Base-by-base conservation (phyloP, 768 basidiomycete genomes). In the Leccinum broughii region DNA sequence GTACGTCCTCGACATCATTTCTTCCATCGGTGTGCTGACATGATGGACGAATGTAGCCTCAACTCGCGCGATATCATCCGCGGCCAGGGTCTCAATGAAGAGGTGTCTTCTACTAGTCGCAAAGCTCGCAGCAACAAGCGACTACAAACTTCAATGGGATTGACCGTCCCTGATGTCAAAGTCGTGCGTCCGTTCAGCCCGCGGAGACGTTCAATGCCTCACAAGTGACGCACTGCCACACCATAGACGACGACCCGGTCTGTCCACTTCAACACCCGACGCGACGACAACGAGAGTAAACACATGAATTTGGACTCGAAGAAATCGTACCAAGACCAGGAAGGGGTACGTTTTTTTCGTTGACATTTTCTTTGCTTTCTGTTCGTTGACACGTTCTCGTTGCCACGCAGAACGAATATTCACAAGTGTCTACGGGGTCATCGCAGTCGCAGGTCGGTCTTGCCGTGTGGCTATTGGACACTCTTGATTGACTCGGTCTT, bases 61-160 rank as follows among this genome's bases (percentile, higher is more conserved):
- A 73, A 70, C 22, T 56, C 54, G 28, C 73, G 72, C 10, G 52
- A 65, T 9, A 52, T 62, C 3, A 57, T 22, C 17, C 51, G 35
- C 0, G 73, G 72, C 0, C 55, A 56, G 0, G 72, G 72, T 37
- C 3, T 70, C n/a, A 59, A 73, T 6, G 68, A 70, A 56, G 72
- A 73, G 52, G 68, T 65, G 1, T 63, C 70, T 10, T 15, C 61
- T 0, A 39, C 48, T 0, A 58, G 60, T 32, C 68, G 51, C 24
- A 59, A 63, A 14, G 28, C 32, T 0, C n/a, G 51, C 3, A n/a
- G 44, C 4, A 37, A 28, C n/a, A 26, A 24, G 9, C 58, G 49
- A 24, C n/a, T 64, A 4, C 60, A 60, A 2, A 28, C 35, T 2
- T 50, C 60, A 2, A 53, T 73, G 4, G 59, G 59, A 14, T 44